Base-by-base conservation (phyloP, 768 basidiomycete species). In the Cytidiella melzeri region DNA sequence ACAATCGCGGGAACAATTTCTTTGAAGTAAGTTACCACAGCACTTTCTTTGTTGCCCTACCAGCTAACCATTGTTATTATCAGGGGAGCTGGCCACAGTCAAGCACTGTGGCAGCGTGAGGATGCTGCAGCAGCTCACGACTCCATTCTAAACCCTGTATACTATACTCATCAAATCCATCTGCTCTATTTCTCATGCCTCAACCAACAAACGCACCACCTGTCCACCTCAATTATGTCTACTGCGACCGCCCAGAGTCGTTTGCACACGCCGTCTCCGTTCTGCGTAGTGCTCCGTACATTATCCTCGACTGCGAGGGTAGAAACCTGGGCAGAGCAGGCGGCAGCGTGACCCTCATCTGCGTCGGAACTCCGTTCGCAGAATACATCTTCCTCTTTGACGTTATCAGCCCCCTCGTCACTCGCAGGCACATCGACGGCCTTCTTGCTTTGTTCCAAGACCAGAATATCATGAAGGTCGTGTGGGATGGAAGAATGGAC, bases 401-500 rank as follows among this genome's bases (percentile, higher is more conserved):
- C 54, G 59, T 65, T 53, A 60, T 71, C 55, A 59, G 64, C 10
- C 60, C 69, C 36, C 43, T 20, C 2, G 38, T 59, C 5, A 52
- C 45, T 27, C 44, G 55, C 4, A 25, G 56, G 0, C 53, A 54
- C 42, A 55, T 71, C 18, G 49, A 56, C 1, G 51, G 49, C 15
- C 47, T 73, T 11, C 51, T 66, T 7, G 38, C 53, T 19, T 47
- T 70, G 12, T 63, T 74, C 43, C 54, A 52, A 20, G 57, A 65
- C 30, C 55, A 59, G 11, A 26, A 41, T 1, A 53, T 70, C 28
- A 58, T 61, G 25, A 74, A 73, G 55, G 53, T 74, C 51, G 67
- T 70, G 52, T 74, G 68, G 65, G 73, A 74, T 53, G 71, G 71
- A 10, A 62, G 72, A 1, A 66, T 66, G 57, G 73, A 73, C 55